A percentile compares a stretch with the other conserved stretches of the same genome.
Evolutionary conservation across 2,329 filamentous ascomycete genomes (phyloP).

Genomic region (Ceratocystis variospora): DNA sequence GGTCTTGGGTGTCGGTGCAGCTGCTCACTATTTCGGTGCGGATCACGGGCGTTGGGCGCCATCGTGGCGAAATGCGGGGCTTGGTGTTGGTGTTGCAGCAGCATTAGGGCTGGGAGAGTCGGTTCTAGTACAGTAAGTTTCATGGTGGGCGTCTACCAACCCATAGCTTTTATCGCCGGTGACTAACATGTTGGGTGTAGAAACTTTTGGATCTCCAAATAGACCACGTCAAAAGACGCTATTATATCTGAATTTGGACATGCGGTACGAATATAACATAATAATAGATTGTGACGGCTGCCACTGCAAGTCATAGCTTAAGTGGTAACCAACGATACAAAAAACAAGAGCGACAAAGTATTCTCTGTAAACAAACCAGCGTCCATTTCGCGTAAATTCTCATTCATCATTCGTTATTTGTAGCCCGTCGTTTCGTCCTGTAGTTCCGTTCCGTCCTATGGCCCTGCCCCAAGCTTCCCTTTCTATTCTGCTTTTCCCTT

Average conservation of each 20-base stretch:
- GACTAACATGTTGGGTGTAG: neutral
- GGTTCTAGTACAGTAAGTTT: conserved; percentile 15
- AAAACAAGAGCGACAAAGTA: too few species aligned
- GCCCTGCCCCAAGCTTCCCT: neutral
- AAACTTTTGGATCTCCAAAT: neutral
- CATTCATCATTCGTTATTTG: too few species aligned
- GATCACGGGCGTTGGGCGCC: conserved; percentile 8
- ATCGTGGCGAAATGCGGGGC: conserved; percentile 11
- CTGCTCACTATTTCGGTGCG: conserved; percentile 13
- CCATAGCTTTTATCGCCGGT: neutral
- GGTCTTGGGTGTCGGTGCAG: conserved; percentile 35
- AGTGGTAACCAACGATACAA: too few species aligned
- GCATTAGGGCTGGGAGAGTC: conserved; percentile 14
- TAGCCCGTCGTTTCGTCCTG: neutral
- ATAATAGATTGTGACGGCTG: neutral
- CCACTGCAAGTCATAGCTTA: neutral
- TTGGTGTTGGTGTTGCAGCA: conserved; percentile 9
- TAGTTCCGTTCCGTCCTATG: neutral
- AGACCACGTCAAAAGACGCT: neutral
- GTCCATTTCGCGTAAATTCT: neutral
- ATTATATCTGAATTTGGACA: neutral
- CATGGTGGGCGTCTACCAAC: neutral
- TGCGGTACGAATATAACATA: neutral
- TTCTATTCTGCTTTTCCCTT: neutral
- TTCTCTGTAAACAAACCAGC: neutral